Conservation (phyloP, 495 filamentous ascomycete species). For the Letharia lupina region DNA sequence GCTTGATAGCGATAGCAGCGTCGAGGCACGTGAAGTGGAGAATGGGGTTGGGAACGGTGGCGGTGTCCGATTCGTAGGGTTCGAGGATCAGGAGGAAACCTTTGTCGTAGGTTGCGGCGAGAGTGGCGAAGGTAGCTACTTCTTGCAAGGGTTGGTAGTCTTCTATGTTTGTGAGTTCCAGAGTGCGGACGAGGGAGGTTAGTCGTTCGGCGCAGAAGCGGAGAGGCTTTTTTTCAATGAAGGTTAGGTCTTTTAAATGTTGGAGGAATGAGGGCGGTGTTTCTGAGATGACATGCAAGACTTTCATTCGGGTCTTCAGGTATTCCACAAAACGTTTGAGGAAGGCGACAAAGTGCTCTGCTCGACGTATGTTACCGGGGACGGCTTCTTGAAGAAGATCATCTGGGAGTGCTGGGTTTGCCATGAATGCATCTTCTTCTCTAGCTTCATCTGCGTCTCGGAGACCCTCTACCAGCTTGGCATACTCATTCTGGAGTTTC, state of each 20-base stretch:
- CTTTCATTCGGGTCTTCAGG: slow-evolving; percentile 96
- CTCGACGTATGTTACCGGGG: slow-evolving; percentile 90
- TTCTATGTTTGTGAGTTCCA: slow-evolving; percentile 95
- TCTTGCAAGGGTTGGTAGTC: slow-evolving; percentile 96
- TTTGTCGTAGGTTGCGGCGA: slow-evolving; percentile 94
- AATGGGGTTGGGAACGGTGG: slow-evolving; percentile 90
- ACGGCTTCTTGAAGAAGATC: slow-evolving; percentile 87
- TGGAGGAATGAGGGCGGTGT: slow-evolving; percentile 89
- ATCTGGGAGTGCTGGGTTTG: slow-evolving; percentile 81
- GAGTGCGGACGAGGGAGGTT: slow-evolving; percentile 86
- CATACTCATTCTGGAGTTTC: slow-evolving; percentile 90
- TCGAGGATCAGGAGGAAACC: slow-evolving; percentile 94
- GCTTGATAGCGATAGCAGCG: slow-evolving; percentile 96
- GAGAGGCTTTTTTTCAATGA: slow-evolving; percentile 95
- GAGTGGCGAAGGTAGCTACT: slow-evolving; percentile 96
- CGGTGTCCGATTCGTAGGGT: slow-evolving; percentile 90
- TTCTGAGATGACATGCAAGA: slow-evolving; percentile 92
- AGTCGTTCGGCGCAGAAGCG: slow-evolving; percentile 91
- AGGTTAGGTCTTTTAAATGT: slow-evolving; percentile 90
- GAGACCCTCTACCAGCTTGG: slow-evolving; percentile 89
- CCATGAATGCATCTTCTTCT: slow-evolving; percentile 93
- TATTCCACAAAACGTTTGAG: slow-evolving; percentile 96
- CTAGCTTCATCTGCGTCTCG: slow-evolving; percentile 78
- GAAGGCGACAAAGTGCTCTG: slow-evolving; percentile 94
- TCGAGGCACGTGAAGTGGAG: slow-evolving; percentile 95